Percentiles rank a stretch among this genome's conserved stretches.
Conservation (phyloP, 1,139 yeast species). For the Diutina pseudorugosa region DNA sequence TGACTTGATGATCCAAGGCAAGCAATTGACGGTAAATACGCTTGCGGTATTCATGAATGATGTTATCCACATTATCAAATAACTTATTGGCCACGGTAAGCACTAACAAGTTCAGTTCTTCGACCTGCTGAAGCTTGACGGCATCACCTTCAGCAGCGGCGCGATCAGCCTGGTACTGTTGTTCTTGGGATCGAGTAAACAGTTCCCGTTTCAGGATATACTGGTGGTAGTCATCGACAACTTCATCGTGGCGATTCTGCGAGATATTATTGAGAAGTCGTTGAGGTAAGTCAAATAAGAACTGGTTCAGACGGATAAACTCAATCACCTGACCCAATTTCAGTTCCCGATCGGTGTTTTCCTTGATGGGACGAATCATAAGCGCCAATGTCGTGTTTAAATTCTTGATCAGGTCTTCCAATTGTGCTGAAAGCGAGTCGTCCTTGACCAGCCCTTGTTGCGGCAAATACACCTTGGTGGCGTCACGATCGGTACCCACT, state of each 20-base stretch:
- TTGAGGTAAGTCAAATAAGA: constrained; percentile 64
- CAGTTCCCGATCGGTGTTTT: constrained; percentile 46
- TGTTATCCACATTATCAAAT: constrained; percentile 55
- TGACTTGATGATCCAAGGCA: constrained; percentile 26
- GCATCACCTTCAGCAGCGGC: neutral
- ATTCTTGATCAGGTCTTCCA: constrained; percentile 34
- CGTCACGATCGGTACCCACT: constrained; percentile 26
- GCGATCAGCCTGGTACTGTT: neutral
- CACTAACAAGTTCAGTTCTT: neutral
- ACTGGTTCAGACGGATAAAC: constrained; percentile 48
- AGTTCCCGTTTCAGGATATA: constrained; percentile 27
- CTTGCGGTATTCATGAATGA: constrained; percentile 53
- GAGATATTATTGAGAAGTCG: constrained; percentile 40
- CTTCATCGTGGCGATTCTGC: constrained; percentile 54
- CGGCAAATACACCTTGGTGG: constrained; percentile 28
- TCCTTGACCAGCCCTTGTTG: constrained; percentile 12
- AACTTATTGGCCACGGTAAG: constrained; percentile 27
- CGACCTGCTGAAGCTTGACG: neutral
- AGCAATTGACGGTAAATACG: constrained; percentile 49
- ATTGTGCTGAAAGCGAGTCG: constrained; percentile 18
- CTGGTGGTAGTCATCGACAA: constrained; percentile 56
- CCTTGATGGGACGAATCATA: constrained; percentile 65
- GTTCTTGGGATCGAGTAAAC: constrained; percentile 6
- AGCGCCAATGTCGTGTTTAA: constrained; percentile 50
- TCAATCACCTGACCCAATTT: constrained; percentile 49